Conservation (phyloP, 139 green algal species). For the Asterochloris sp. region DNA sequence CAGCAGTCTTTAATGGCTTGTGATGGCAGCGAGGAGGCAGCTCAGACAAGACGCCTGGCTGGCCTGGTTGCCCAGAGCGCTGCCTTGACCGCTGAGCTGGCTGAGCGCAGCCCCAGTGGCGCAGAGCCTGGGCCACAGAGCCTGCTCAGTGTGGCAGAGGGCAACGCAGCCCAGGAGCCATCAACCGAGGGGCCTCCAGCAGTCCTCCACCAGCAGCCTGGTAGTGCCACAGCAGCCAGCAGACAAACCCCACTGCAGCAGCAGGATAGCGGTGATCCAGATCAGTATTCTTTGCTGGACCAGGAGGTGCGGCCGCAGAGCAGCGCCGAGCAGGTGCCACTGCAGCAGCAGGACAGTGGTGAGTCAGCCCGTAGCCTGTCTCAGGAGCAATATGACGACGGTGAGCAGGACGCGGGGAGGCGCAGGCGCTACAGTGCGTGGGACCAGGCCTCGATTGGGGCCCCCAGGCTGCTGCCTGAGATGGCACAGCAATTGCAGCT, state of each 20-base stretch:
- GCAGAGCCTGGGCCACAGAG: no score
- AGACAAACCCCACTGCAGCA: not conserved
- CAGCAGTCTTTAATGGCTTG: no score
- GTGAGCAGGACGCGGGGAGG: not conserved
- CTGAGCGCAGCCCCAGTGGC: no score
- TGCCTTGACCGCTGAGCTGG: no score
- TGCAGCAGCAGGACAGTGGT: not conserved
- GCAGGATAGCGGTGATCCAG: not conserved
- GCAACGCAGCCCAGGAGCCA: no score
- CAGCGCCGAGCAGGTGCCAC: not conserved
- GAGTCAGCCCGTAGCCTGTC: not conserved
- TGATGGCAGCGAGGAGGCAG: no score
- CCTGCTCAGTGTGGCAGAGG: no score
- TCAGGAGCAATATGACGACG: not conserved
- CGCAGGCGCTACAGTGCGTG: no score
- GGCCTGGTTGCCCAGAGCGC: no score
- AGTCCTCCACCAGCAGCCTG: not conserved
- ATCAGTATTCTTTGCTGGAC: not conserved
- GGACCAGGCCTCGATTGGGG: no score
- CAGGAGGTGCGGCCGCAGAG: not conserved
- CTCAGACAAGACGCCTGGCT: no score
- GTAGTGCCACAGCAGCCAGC: conserved; percentile 2
- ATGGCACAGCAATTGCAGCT: not conserved
- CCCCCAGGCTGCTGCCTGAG: not conserved
- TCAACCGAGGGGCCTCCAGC: no score